Evolutionary conservation across 257 asterid genomes (phyloP).

Genomic region (Avicennia marina): DNA sequence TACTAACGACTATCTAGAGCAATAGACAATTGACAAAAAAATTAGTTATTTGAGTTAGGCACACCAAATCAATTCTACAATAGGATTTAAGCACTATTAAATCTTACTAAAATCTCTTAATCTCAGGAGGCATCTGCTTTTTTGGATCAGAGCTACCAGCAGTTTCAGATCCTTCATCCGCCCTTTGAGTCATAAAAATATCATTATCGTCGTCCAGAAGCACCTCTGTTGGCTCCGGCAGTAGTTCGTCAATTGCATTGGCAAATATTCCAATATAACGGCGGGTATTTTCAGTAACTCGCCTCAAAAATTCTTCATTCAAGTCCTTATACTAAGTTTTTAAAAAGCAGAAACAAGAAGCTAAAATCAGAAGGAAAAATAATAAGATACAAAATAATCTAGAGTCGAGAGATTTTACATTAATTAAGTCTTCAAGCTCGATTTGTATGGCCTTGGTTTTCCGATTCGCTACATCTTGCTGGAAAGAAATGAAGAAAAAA

Average conservation of each 20-base stretch:
- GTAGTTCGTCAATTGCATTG: constrained; percentile 77
- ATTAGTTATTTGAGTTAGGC: neutral
- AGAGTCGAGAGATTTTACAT: constrained; percentile 34
- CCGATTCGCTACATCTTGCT: constrained; percentile 97
- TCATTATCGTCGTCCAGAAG: constrained; percentile 84
- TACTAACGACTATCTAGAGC: neutral
- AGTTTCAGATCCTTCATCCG: constrained; percentile 59
- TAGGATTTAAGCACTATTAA: neutral
- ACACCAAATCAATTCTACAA: neutral
- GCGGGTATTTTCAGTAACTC: constrained; percentile 73
- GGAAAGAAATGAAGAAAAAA: constrained; percentile 11
- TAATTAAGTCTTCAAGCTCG: constrained; percentile 77
- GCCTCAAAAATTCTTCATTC: constrained; percentile 80
- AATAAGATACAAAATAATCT: neutral
- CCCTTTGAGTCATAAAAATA: constrained; percentile 80
- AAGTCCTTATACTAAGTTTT: constrained; percentile 60
- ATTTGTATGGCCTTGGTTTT: constrained; percentile 70
- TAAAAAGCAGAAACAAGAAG: neutral
- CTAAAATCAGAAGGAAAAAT: neutral
- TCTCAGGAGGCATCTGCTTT: constrained; percentile 84
- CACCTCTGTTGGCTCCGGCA: constrained; percentile 91
- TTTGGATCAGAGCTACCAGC: constrained; percentile 65
- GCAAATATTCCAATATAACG: constrained; percentile 78
- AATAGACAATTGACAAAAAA: neutral
- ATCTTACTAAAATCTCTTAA: constrained; percentile 79